A percentile compares a stretch with the other conserved stretches of the same genome.
Conservation (phyloP, 768 basidiomycete species). For the Tephrocybe sp. region DNA sequence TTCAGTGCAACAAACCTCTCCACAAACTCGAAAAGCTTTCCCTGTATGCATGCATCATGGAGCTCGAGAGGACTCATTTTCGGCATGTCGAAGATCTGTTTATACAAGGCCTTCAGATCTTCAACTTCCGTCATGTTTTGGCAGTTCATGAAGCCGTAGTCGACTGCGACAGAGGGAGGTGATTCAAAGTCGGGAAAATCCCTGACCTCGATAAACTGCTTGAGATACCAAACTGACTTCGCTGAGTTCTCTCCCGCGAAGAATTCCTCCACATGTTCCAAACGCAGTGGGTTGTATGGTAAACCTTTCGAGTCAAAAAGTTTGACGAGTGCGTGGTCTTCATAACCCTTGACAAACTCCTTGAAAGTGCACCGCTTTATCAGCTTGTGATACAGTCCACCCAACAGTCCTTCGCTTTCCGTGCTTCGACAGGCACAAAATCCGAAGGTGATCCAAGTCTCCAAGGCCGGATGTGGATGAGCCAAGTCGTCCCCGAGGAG, state of each 20-base stretch:
- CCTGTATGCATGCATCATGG: slow-evolving; percentile 33
- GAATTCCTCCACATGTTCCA: slow-evolving; percentile 24
- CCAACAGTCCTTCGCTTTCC: slow-evolving; percentile 10
- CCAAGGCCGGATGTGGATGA: slow-evolving; percentile 15
- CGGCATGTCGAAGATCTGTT: slow-evolving; percentile 25
- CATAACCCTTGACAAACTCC: slow-evolving; percentile 31
- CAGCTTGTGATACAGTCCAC: slow-evolving; percentile 22
- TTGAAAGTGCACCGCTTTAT: slow-evolving; percentile 31
- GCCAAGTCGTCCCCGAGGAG: slow-evolving; percentile 4
- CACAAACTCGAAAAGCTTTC: slow-evolving; percentile 29
- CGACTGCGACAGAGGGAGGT: slow-evolving; percentile 18
- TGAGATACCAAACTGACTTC: slow-evolving; percentile 38
- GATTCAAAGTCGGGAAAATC: slow-evolving; percentile 5
- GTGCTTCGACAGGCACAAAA: slow-evolving; percentile 19
- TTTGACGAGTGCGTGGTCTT: slow-evolving; percentile 19
- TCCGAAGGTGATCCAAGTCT: slow-evolving; percentile 23
- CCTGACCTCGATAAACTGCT: slow-evolving; percentile 24
- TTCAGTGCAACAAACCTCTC: slow-evolving; percentile 18
- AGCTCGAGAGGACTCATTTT: slow-evolving; percentile 30
- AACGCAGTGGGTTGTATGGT: no score
- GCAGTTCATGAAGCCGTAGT: slow-evolving; percentile 40
- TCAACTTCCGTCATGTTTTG: slow-evolving; percentile 21
- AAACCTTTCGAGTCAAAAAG: slow-evolving; percentile 26
- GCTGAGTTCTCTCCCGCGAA: slow-evolving; percentile 17
- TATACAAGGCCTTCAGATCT: slow-evolving; percentile 32